These are phyloP conservation scores for Gossypium rotundifolium DNA, from an alignment of 345 rosid species.

Conservation along the genomic window DNA sequence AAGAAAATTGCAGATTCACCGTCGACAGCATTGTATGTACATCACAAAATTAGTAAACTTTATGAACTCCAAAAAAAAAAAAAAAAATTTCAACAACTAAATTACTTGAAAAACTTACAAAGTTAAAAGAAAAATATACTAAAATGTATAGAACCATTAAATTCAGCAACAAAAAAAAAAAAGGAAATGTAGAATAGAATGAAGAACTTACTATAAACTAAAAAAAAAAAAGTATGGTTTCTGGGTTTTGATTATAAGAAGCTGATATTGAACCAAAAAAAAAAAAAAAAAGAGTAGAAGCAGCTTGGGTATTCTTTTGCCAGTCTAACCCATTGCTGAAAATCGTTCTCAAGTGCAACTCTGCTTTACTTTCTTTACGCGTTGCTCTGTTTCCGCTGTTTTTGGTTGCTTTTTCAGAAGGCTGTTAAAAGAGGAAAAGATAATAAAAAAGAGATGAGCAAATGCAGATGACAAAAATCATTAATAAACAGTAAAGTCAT, in stretches of 20 bases:
- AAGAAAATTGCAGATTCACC: slow-evolving; percentile 1
- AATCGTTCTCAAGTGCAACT: slow-evolving; percentile 16
- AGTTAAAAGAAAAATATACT: neutral
- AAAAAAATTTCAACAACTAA: neutral
- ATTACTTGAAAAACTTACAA: neutral
- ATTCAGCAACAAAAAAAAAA: neutral
- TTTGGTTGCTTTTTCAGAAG: slow-evolving; percentile 10
- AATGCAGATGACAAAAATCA: slow-evolving; percentile 5
- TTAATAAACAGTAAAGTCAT: neutral
- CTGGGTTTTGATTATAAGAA: neutral
- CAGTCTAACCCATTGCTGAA: slow-evolving; percentile 31
- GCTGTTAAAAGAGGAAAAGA: slow-evolving; percentile 13
- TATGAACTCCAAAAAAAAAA: neutral
- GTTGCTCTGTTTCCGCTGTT: slow-evolving; percentile 9
- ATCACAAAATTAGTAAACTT: neutral
- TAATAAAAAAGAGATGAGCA: neutral
- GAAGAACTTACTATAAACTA: slow-evolving; percentile 15
- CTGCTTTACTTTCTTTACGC: slow-evolving; percentile 6
- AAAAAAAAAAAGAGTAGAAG: neutral
- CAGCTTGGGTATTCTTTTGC: slow-evolving; percentile 7
- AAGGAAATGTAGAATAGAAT: neutral
- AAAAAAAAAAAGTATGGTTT: neutral
- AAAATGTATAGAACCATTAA: neutral
- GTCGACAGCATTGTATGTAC: neutral
- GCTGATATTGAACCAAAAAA: neutral